Conservation (phyloP, 371 early-diverging fungal genomes). For the Apophysomyces variabilis region DNA sequence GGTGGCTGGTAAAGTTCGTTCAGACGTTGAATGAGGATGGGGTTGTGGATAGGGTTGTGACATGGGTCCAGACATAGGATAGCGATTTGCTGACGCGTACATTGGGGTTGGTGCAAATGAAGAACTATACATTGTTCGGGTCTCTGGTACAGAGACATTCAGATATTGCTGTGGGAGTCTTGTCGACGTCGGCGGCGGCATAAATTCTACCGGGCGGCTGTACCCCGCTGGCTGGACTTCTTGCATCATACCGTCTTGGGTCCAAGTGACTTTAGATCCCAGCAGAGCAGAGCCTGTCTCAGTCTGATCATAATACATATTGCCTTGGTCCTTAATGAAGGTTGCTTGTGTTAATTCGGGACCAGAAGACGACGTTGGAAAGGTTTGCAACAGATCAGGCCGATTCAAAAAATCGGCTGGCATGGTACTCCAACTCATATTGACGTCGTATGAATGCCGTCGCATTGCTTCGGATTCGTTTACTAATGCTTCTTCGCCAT, state of each 20-base stretch:
- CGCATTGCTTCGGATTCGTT: constrained; percentile 22
- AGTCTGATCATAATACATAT: constrained; percentile 3
- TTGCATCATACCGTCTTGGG: constrained; percentile 22
- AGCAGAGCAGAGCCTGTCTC: constrained; percentile 6
- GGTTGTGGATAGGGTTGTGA: background rate
- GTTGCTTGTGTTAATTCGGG: background rate
- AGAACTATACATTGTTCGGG: background rate
- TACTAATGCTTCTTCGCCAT: constrained; percentile 3
- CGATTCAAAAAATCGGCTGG: constrained; percentile 38
- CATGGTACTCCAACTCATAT: constrained; percentile 47
- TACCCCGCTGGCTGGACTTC: constrained; percentile 3
- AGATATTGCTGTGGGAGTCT: background rate
- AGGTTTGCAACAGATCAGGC: constrained; percentile 24
- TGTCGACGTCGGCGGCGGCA: constrained; percentile 8
- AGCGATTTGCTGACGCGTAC: background rate
- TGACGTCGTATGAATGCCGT: constrained; percentile 47
- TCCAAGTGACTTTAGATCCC: constrained; percentile 26
- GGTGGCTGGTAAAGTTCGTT: background rate
- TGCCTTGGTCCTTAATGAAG: background rate
- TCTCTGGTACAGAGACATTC: background rate
- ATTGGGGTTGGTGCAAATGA: background rate
- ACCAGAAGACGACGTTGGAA: background rate
- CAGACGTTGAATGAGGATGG: constrained; percentile 15
- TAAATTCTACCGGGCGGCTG: constrained; percentile 7
- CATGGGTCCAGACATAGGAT: background rate